Base-by-base conservation (phyloP, 805 yeast genomes). In the Debaryomyces castellii region DNA sequence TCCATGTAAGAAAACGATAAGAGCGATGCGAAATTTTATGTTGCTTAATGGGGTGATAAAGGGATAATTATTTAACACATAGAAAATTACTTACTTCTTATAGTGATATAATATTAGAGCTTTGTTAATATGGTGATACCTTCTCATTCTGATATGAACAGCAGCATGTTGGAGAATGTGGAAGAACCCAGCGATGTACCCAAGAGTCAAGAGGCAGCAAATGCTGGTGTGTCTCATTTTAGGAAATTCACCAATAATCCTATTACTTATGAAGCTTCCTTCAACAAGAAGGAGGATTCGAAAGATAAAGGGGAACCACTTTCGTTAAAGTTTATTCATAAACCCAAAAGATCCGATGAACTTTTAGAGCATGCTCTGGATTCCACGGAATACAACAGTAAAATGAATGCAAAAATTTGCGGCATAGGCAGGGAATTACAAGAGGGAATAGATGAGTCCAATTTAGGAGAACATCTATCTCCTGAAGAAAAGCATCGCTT, bases 311-410 rank as follows among this genome's bases (percentile, higher is more conserved):
- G 10, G 4, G 40, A 16, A 23, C 40, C 40, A 23, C 20, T 37
- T n/a, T 66, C 72, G 3, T 55, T 71, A 57, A 59, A 62, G 41
- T 63, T 69, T 47, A 62, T 71, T 50, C 74, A 71, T 49, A 69
- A 65, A 46, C 77, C 77, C 11, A 53, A 66, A 21, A 50, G 76
- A 34, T 59, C 74, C 4, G 48, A 50, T 8, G 64, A 59, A 38
- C 57, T 63, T 42, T 60, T 69, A 33, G 57, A 60, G 8, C 54
- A 62, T 47, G 67, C 72, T 1, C 48, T 53, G 34, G 68, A 64
- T 49, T 64, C 62, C 9, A 66, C 71, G 5, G 52, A 51, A 32
- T 45, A 47, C 20, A 67, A 67, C 53, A 58, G 64, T 39, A 27
- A 59, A n/a, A 33, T 53, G 32, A 66, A 65, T 48, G 42, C 64